Base-by-base conservation (phyloP, 352 stramenopile species). In the Pythium phragmiticola region DNA sequence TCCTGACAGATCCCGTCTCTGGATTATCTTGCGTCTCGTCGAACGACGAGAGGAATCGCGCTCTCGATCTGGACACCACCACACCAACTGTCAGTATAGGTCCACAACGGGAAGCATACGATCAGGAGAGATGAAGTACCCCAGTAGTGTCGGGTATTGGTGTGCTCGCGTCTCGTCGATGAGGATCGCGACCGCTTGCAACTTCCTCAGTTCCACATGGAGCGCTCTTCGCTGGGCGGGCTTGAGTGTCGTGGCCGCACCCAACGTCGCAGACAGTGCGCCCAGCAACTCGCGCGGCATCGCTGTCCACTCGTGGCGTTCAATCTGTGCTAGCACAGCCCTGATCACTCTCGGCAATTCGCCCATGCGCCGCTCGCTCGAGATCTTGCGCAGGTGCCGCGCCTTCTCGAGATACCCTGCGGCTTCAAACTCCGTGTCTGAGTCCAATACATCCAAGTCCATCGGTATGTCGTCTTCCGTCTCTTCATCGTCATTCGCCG, bases 41-140 rank as follows among this genome's bases (percentile, higher is more conserved):
- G 6, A 67, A 3, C 13, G 60, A 67, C 19, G 42, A 56, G 33
- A 67, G 23, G 51, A 67, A 67, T 2, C 60, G 60, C 13, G 52
- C 51, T 33, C 26, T 67, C 2, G 60, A 61, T 23, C 60, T 60
- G 17, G 8, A 56, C 14, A 45, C 36, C 11, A 55, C 11, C 12
- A 21, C 3, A 37, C 8, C 9, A 48, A 3, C 21, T 28, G 16
- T 23, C 17, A 48, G 23, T 13, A 55, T 7, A 34, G 9, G 39
- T 46, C 9, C 6, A 6, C 39, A 8, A 1, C 9, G 2, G 8
- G 2, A 14, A 46, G 4, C 14, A 8, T 8, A 19, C 9, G 7
- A 17, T 21, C 11, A 46, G 39, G n/a, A 23, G 43, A 4, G 17
- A 26, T 12, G 5, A 56, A 30, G 28, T 45, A 60, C 51, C 39